Conservation (phyloP, 2,329 filamentous ascomycete species). For the Alternaria solani region DNA sequence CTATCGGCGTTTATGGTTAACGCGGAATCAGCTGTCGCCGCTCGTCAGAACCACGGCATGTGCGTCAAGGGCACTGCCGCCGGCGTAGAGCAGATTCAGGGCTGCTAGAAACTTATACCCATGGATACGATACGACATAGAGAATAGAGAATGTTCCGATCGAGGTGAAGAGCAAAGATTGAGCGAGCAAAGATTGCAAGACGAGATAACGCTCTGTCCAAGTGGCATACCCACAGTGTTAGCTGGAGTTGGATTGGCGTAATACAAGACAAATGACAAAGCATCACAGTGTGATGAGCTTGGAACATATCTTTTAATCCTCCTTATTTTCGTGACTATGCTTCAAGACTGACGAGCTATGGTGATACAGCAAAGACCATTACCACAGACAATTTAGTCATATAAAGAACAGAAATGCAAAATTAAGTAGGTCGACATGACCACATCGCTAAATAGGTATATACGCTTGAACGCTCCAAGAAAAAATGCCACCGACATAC, state of each 20-base stretch:
- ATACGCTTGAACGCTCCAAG: constrained; percentile 26
- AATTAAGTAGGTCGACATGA: constrained; percentile 8
- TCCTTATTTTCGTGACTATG: background rate
- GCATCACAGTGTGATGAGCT: constrained; percentile 1
- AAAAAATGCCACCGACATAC: background rate
- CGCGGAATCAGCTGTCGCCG: constrained; percentile 30
- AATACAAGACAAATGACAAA: background rate
- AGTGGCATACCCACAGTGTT: background rate
- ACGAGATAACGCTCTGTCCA: background rate
- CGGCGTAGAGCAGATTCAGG: constrained; percentile 8
- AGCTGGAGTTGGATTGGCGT: background rate
- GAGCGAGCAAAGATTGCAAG: background rate
- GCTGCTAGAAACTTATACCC: constrained; percentile 11
- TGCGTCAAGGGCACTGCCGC: constrained; percentile 32
- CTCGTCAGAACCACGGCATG: constrained; percentile 49
- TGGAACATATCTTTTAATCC: background rate
- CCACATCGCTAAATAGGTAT: background rate
- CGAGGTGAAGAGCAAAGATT: too few relatives aligned
- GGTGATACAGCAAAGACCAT: background rate
- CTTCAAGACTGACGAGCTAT: background rate
- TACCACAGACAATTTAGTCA: background rate
- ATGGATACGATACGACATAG: background rate
- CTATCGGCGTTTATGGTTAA: constrained; percentile 14
- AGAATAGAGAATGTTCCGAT: background rate
- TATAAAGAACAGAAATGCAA: background rate